A percentile compares a stretch with the other conserved stretches of the same genome.
Conservation (phyloP, 495 filamentous ascomycete genomes). For the Penicillium goetzii region DNA sequence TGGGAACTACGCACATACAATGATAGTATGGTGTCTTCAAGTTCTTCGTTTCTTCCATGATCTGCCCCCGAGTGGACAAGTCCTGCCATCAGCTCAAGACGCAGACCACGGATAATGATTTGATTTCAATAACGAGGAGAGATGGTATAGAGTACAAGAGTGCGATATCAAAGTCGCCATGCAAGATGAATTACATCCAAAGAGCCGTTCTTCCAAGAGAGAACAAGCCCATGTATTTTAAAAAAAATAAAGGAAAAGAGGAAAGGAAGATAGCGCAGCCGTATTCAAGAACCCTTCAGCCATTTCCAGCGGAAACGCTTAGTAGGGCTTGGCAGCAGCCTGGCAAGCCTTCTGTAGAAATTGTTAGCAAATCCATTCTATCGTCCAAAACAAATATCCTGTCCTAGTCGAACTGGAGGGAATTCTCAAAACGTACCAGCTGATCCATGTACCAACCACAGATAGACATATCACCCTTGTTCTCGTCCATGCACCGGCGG, state of each 20-base stretch:
- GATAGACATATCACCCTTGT: slow-evolving; percentile 89
- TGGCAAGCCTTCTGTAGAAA: slow-evolving; percentile 83
- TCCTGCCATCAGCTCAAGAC: slow-evolving; percentile 12
- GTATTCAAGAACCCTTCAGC: not conserved
- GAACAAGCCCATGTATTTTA: slow-evolving; percentile 4
- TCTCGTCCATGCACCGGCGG: slow-evolving; percentile 93
- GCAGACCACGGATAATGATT: slow-evolving; percentile 10
- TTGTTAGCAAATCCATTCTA: slow-evolving; percentile 29
- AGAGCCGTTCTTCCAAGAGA: not conserved
- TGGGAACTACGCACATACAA: not conserved
- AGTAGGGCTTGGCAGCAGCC: slow-evolving; percentile 84
- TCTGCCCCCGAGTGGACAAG: slow-evolving; percentile 3
- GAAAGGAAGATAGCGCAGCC: not conserved
- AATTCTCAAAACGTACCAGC: slow-evolving; percentile 55
- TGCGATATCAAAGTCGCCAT: slow-evolving; percentile 30
- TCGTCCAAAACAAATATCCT: not conserved
- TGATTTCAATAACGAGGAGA: slow-evolving; percentile 29
- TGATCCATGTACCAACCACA: slow-evolving; percentile 98
- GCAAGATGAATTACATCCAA: slow-evolving; percentile 22
- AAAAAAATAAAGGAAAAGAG: not conserved
- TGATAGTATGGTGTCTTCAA: not conserved
- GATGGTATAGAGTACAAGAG: slow-evolving; percentile 38
- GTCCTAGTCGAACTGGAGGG: not conserved
- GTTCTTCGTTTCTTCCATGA: slow-evolving; percentile 7
- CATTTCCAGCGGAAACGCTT: slow-evolving; percentile 32